Evolutionary conservation across 805 yeast genomes (phyloP), one percentile per base, ranked within the genome.

Genomic region (Tetrapisispora fleetii): DNA sequence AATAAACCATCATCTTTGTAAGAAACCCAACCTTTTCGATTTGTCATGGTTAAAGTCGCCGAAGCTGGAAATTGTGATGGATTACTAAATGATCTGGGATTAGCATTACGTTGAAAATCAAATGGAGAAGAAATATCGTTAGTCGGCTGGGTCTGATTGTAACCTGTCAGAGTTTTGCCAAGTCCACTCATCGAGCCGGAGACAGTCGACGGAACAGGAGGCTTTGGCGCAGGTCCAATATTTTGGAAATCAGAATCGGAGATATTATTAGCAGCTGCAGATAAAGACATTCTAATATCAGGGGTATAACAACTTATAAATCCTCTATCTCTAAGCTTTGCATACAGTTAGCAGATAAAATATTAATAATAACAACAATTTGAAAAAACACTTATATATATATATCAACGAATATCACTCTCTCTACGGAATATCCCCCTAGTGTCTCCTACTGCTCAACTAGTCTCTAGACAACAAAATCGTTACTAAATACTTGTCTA

Each of bases 1-100:
- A 87, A 78, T 53, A 91, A 70, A 14, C 97, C 96, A 58, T 91
- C 97, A 58, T 91, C 98, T 64, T 87, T 90, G 50, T 88, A 81
- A 48, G 85, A 85, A 21, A 88, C 90, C 95, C 96, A 90, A 0
- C 97, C 96, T 5, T 58, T 52, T 40, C 59, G 56, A 36, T 57
- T 56, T 49, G 56, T 61, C 44, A 51, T 49, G 37, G 55, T 37
- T 36, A 37, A 41, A 18, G 44, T 41, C 8, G 44, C 32, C 2
- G 44, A 41, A 4, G 44, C 28, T 18, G 44, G 37, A 14, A 7
- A 30, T 19, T 41, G 35, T 28, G 48, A n/a, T n/a, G 39, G 35
- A 13, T 28, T 37, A 17, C 24, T 37, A 8, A 37, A 27, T 14
- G 43, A 17, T 19, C 40, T 47, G 11, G 35, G 14, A 28, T 19